phyloP scores from a whole-genome alignment of 306 rosid genomes.

The Albizia julibrissin region DNA sequence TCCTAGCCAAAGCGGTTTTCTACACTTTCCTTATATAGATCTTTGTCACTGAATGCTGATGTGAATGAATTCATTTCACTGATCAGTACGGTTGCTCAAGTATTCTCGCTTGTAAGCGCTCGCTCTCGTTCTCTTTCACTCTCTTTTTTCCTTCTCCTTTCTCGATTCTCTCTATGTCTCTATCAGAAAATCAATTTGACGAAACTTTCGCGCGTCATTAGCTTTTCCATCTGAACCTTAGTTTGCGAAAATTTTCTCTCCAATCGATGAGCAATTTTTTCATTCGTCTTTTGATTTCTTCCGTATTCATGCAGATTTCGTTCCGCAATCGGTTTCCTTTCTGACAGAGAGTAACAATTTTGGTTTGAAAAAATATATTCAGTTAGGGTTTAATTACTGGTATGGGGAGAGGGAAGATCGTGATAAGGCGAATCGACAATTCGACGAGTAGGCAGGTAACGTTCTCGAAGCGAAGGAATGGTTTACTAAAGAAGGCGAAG shows the following conservation, averaged over 20 bases:
- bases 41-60: slow-evolving; percentile 37
- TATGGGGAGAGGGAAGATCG: slow-evolving; percentile 98
- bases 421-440: slow-evolving; percentile 91
- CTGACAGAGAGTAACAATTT: slow-evolving; percentile 7
- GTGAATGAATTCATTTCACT: slow-evolving; percentile 38
- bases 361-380: background rate
- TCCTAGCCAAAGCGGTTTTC: slow-evolving; percentile 32
- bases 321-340: slow-evolving; percentile 21
- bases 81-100: slow-evolving; percentile 32
- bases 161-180: slow-evolving; percentile 33
- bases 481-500: slow-evolving; percentile 89
- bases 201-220: background rate
- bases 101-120: slow-evolving; percentile 41
- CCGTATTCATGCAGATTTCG: background rate
- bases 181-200: slow-evolving; percentile 39
- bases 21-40: slow-evolving; percentile 77
- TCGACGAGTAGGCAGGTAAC: slow-evolving; percentile 93
- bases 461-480: slow-evolving; percentile 83
- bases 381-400: slow-evolving; percentile 35
- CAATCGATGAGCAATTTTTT: background rate
- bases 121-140: background rate
- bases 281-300: background rate
- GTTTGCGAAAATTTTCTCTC: background rate
- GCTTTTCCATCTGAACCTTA: background rate
- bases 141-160: background rate